These are phyloP conservation scores for Chalciporus chontae DNA, from an alignment of 768 basidiomycete species.

Conservation along the genomic window DNA sequence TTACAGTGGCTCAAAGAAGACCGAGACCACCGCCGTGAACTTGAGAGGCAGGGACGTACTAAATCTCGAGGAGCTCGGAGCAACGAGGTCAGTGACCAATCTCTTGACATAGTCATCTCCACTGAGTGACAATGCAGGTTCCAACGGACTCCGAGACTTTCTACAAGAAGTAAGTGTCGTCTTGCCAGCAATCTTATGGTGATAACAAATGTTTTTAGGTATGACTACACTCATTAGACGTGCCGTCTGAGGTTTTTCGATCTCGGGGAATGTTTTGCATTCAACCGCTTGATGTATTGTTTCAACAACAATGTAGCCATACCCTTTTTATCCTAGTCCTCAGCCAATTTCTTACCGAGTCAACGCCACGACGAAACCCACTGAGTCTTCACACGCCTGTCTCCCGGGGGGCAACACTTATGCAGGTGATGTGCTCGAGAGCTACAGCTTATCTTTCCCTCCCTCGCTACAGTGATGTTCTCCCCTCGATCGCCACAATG, in stretches of 20 bases:
- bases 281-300: conserved; percentile 10
- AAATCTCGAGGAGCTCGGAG: conserved; percentile 60
- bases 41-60: conserved; percentile 50
- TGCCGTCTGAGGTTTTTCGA: not conserved
- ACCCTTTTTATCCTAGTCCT: not conserved
- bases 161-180: conserved; percentile 65
- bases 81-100: conserved; percentile 43
- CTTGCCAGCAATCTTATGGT: not conserved
- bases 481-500: too few relatives aligned
- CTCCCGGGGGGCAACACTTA: too few relatives aligned
- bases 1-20: conserved; percentile 88
- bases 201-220: conserved; percentile 32
- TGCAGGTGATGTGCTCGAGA: too few relatives aligned
- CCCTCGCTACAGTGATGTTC: too few relatives aligned
- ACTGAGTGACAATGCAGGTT: conserved; percentile 33
- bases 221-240: conserved; percentile 42
- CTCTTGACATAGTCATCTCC: not conserved
- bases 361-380: too few relatives aligned
- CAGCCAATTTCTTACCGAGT: too few relatives aligned
- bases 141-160: conserved; percentile 81
- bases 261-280: not conserved
- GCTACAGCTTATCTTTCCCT: too few relatives aligned
- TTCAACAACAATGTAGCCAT: conserved; percentile 17
- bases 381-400: too few relatives aligned
- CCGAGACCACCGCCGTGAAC: conserved; percentile 55